These are phyloP conservation scores for Punica granatum DNA, from an alignment of 345 rosid genomes.

Conservation along the genomic window DNA sequence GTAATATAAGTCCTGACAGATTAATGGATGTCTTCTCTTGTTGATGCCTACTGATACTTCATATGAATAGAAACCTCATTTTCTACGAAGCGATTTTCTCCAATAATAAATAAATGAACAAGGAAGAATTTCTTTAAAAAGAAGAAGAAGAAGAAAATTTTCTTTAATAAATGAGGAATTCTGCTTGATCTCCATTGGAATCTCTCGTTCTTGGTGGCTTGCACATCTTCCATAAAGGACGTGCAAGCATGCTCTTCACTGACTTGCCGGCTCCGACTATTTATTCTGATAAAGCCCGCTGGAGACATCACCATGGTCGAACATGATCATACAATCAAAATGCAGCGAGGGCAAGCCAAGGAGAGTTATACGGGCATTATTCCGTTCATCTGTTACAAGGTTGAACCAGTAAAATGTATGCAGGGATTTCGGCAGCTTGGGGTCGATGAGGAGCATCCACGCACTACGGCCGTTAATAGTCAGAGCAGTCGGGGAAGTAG, in stretches of 20 bases:
- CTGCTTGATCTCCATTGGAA: not conserved
- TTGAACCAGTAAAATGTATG: not conserved
- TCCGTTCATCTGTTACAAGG: too few species aligned
- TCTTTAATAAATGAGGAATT: too few species aligned
- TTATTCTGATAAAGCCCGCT: not conserved
- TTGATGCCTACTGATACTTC: not conserved
- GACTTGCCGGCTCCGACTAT: not conserved
- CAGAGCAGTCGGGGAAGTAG: not conserved
- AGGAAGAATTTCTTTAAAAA: too few species aligned
- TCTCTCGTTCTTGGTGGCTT: not conserved
- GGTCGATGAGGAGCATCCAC: not conserved
- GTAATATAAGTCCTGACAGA: not conserved
- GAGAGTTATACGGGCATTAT: too few species aligned
- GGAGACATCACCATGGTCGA: too few species aligned
- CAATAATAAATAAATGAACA: too few species aligned
- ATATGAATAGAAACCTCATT: constrained; percentile 1
- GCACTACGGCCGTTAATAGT: not conserved
- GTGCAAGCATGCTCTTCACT: not conserved
- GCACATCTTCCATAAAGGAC: not conserved
- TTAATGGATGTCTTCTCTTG: not conserved
- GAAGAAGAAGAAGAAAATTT: too few species aligned
- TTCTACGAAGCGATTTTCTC: not conserved
- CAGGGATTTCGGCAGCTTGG: constrained; percentile 7
- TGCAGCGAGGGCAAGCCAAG: too few species aligned
- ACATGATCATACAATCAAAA: too few species aligned